Evolutionary conservation across 2,329 filamentous ascomycete species (phyloP), one percentile per base, ranked within the genome.

Genomic region (Fusarium multiceps): DNA sequence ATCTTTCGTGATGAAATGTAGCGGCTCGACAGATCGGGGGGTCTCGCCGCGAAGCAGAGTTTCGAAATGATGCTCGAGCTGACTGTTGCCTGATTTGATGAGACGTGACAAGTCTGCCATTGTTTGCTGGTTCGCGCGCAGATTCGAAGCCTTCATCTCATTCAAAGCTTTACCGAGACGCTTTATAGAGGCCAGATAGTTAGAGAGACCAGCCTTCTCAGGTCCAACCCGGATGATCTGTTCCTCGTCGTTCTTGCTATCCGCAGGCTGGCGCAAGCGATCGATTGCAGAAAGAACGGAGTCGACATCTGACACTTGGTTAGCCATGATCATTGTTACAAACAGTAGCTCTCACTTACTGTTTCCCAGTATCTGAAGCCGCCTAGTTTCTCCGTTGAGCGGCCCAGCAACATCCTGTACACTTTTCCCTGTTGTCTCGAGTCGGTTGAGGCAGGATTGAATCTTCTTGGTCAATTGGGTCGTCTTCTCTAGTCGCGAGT

Each of bases 401-500:
- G 96, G 96, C 1, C 93, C 93, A 59, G 97, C 94, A 13, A 97
- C 94, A 77, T 97, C 93, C 75, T 93, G 91, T 21, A 98, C 94
- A 64, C 92, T 94, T 81, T 94, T 93, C 20, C 95, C 96, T 55
- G 93, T 97, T 40, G 91, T 89, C 75, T 98, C 94, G 34, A 99
- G 85, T 59, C 94, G 88, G 40, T 89, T 88, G 72, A 98, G 86
- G 54, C 93, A 97, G 28, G 92, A 91, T 80, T 97, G 92, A 59
- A 99, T 98, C 84, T 97, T 97, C 84, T 96, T 97, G 32, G 94
- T 97, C 78, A 98, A 87, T 77, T 93, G 89, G 64, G 94, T 92
- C 73, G 97, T 97, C 86, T 97, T 98, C 74, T 97, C 93, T 67
- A 98, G 89, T 41, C 89, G 85, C 56, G 89, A 91, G 73, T 90